These are phyloP conservation scores for Gymnopus androsaceus DNA, from an alignment of 1,284 basidiomycete genomes.

Conservation along the genomic window DNA sequence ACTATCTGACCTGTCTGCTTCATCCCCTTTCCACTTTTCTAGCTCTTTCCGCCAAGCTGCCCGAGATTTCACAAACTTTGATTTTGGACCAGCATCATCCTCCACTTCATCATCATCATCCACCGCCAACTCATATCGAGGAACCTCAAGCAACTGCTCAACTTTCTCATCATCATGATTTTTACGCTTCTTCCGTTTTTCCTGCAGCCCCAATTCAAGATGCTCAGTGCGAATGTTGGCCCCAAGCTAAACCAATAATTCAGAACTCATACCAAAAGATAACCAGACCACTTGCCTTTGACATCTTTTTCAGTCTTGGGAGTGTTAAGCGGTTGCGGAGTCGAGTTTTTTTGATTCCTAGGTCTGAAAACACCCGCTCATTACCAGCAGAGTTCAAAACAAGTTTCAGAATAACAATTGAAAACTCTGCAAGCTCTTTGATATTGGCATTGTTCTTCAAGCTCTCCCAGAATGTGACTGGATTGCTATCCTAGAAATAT, in stretches of 20 bases:
- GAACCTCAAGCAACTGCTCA: background rate
- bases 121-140: background rate
- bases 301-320: slow-evolving; percentile 21
- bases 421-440: slow-evolving; percentile 24
- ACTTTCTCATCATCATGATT: background rate
- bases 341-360: slow-evolving; percentile 23
- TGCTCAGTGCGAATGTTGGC: background rate
- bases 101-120: background rate
- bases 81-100: background rate
- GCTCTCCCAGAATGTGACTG: slow-evolving; percentile 24
- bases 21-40: slow-evolving; percentile 3
- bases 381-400: slow-evolving; percentile 25
- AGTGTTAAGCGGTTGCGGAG: slow-evolving; percentile 21
- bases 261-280: background rate
- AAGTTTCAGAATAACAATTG: slow-evolving; percentile 20
- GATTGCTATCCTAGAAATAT: slow-evolving; percentile 27
- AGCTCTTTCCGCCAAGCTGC: background rate
- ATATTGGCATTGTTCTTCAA: slow-evolving; percentile 9
- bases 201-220: background rate
- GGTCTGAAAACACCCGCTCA: slow-evolving; percentile 23
- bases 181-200: background rate
- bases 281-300: slow-evolving; percentile 8
- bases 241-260: background rate
- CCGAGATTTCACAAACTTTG: background rate
- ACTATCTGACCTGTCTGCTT: too few species aligned